phyloP scores from a whole-genome alignment of 2,329 filamentous ascomycete species.

The Ascochyta viciae-villosae region DNA sequence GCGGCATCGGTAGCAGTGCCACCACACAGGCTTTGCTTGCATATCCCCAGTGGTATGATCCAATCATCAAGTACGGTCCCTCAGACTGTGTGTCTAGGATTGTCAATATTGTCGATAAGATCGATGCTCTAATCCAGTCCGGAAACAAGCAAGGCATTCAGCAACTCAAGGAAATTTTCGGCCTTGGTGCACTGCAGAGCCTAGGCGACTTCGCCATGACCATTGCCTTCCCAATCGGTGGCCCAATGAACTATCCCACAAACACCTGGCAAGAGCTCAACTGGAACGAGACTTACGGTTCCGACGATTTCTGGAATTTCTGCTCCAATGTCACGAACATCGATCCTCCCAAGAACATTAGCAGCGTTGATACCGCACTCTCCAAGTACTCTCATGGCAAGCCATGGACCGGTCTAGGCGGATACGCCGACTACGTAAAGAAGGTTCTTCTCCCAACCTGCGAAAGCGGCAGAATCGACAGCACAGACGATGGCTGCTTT shows the following conservation, averaged over 20 bases:
- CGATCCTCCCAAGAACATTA: slow-evolving; percentile 53
- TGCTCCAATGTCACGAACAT: slow-evolving; percentile 60
- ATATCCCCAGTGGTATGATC: slow-evolving; percentile 60
- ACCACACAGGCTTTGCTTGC: slow-evolving; percentile 52
- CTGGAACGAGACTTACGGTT: slow-evolving; percentile 54
- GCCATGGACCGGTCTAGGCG: slow-evolving; percentile 60
- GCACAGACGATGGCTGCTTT: slow-evolving; percentile 53
- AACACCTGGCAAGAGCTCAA: slow-evolving; percentile 63
- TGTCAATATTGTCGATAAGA: slow-evolving; percentile 58
- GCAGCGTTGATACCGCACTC: slow-evolving; percentile 55
- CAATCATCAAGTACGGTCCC: slow-evolving; percentile 59
- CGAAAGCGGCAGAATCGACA: slow-evolving; percentile 52
- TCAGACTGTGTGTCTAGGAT: slow-evolving; percentile 59
- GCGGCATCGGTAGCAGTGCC: slow-evolving; percentile 58
- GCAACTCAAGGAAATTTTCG: slow-evolving; percentile 58
- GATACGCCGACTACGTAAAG: slow-evolving; percentile 61
- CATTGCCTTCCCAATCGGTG: slow-evolving; percentile 58
- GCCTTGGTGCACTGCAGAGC: slow-evolving; percentile 54
- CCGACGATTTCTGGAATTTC: slow-evolving; percentile 60
- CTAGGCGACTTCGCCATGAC: slow-evolving; percentile 58
- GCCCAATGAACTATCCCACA: slow-evolving; percentile 58
- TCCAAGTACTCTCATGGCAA: slow-evolving; percentile 59
- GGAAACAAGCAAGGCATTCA: slow-evolving; percentile 54
- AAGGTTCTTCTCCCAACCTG: slow-evolving; percentile 55
- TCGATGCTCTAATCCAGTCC: slow-evolving; percentile 55